Evolutionary conservation across 2,329 filamentous ascomycete genomes (phyloP), one percentile per base, ranked within the genome.

Genomic region (Aspergillus novoparasiticus): DNA sequence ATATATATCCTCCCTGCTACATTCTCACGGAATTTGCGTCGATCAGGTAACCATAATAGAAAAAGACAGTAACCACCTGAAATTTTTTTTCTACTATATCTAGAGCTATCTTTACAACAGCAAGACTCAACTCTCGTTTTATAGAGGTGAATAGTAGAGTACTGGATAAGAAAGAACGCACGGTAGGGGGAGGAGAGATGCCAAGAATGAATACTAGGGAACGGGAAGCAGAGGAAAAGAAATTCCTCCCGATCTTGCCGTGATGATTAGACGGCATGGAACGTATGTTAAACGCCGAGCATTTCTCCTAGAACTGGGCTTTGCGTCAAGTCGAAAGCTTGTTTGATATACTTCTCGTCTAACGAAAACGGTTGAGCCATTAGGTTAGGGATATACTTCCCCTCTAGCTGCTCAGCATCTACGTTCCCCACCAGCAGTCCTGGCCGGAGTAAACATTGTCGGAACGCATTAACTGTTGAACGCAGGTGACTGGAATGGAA

Each of bases 401-500:
- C 94, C 69, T 97, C 87, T 73, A 98, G 83, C 85, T 97, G 97
- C 75, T 91, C 90, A 6, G 94, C 93, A 79, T 98, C 94, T 78
- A 98, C 96, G 54, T 91, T 94, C 2, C 64, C 66, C 16, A 63
- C 60, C 5, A 69, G 54, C 5, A 69, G 64, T 6, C 66, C 66
- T 16, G 66, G 64, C 10, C 59, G 61, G 16, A 67, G 59, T 75
- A 98, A 81, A 87, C 97, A 98, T 58, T 90, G 93, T 71, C 94
- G 88, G 91, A 98, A 98, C 51, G 94, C 93, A 85, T 97, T 97
- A 79, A 98, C 94, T 71, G 94, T 94, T 41, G 92, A 96, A 58
- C 94, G 91, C 80, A 98, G 83, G 85, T 97, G 97, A 14, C 94
- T 98, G 69, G 90, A 94, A 86, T 98, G 94, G 90, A 98, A 98